Evolutionary conservation across 768 basidiomycete species (phyloP).

Genomic region (Cystofilobasidium ferigula): DNA sequence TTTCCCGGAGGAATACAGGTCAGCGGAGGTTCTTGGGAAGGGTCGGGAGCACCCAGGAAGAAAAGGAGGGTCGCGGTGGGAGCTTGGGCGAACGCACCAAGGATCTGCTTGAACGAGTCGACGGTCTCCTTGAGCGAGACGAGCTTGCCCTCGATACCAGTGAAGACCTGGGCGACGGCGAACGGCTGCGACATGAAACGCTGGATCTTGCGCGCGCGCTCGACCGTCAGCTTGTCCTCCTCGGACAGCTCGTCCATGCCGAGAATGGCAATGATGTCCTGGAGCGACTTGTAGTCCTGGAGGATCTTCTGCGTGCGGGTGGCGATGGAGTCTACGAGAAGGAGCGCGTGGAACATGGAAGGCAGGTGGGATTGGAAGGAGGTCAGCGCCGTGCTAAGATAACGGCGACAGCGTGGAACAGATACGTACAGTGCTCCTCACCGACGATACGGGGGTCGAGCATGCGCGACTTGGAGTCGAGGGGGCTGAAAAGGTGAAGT

Average conservation of each 20-base stretch:
- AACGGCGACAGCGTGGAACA: too few species aligned
- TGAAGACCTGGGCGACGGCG: slow-evolving; percentile 58
- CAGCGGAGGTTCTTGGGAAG: neutral
- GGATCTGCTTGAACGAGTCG: slow-evolving; percentile 89
- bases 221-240: slow-evolving; percentile 97
- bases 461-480: slow-evolving; percentile 99
- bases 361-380: neutral
- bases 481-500: slow-evolving; percentile 66
- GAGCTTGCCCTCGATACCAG: slow-evolving; percentile 95
- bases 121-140: slow-evolving; percentile 92
- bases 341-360: slow-evolving; percentile 7
- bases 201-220: slow-evolving; percentile 92
- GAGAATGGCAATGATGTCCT: slow-evolving; percentile 39
- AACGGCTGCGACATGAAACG: slow-evolving; percentile 98
- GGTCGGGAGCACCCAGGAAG: too few species aligned
- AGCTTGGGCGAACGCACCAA: slow-evolving; percentile 36
- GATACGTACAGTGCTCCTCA: slow-evolving; percentile 29
- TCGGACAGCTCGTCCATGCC: slow-evolving; percentile 99
- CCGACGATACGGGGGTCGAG: slow-evolving; percentile 95
- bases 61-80: neutral
- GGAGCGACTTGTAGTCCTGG: slow-evolving; percentile 43
- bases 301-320: slow-evolving; percentile 90
- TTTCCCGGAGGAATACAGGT: neutral
- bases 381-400: too few species aligned
- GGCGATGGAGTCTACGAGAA: slow-evolving; percentile 59